A percentile compares a stretch with the other conserved stretches of the same genome.
Evolutionary conservation across 2,329 filamentous ascomycete species (phyloP).

Genomic region (Scorias spongiosa): DNA sequence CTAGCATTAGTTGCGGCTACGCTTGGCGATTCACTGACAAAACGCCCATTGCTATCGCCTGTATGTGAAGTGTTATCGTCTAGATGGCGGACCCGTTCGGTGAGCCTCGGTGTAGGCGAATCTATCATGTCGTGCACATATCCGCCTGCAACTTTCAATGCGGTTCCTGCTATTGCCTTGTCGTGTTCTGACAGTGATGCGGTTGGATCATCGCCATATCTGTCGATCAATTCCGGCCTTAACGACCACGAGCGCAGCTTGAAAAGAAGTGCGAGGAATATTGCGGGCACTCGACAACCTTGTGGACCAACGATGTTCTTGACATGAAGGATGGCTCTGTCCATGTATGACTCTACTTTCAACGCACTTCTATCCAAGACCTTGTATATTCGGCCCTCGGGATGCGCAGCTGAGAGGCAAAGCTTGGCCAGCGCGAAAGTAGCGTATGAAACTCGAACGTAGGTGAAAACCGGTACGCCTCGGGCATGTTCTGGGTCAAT

Average conservation of each 20-base stretch:
- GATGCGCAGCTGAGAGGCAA: slow-evolving; percentile 49
- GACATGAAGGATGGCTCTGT: slow-evolving; percentile 55
- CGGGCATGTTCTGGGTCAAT: slow-evolving; percentile 46
- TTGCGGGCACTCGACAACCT: slow-evolving; percentile 11
- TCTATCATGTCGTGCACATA: not conserved
- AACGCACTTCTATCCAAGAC: slow-evolving; percentile 55
- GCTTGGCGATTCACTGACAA: not conserved
- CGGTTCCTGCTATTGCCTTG: not conserved
- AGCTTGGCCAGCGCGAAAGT: slow-evolving; percentile 61
- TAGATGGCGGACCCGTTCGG: not conserved
- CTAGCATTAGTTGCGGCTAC: not conserved
- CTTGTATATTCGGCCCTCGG: slow-evolving; percentile 51
- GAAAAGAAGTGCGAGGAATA: slow-evolving; percentile 17
- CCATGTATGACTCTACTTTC: slow-evolving; percentile 50
- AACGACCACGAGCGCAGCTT: slow-evolving; percentile 18
- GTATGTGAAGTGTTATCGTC: not conserved
- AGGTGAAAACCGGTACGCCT: slow-evolving; percentile 53
- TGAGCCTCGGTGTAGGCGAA: not conserved
- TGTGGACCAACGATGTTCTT: slow-evolving; percentile 39
- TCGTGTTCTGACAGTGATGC: not conserved
- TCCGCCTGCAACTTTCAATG: not conserved
- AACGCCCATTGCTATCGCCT: not conserved
- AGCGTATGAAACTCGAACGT: slow-evolving; percentile 57
- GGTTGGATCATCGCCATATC: not conserved
- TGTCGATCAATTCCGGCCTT: slow-evolving; percentile 9